Evolutionary conservation across 2,329 filamentous ascomycete genomes (phyloP).

Genomic region (Arachnomyces sp.): DNA sequence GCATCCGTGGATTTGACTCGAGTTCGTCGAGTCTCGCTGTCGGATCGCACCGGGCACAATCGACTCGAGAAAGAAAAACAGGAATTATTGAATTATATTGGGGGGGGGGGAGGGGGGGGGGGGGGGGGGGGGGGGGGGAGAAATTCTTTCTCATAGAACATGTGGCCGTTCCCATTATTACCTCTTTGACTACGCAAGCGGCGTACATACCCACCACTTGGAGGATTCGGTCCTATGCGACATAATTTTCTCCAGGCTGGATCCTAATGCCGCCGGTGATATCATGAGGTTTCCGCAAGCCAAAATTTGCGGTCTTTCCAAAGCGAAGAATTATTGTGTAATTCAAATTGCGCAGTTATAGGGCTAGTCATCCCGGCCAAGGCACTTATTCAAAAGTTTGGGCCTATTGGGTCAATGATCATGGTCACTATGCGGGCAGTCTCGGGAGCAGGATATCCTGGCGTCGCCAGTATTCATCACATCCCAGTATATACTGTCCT

Average conservation of each 20-base stretch:
- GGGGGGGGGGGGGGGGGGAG: no score
- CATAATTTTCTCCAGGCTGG: slow-evolving; percentile 6
- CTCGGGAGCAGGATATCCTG: slow-evolving; percentile 11
- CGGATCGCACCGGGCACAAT: no score
- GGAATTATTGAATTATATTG: no score
- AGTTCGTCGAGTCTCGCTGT: no score
- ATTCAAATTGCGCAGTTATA: slow-evolving; percentile 6
- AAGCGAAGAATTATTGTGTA: slow-evolving; percentile 7
- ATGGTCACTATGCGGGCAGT: slow-evolving; percentile 12
- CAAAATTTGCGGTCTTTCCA: slow-evolving; percentile 4
- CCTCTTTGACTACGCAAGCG: no score
- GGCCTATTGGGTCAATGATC: slow-evolving; percentile 9
- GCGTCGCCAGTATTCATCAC: slow-evolving; percentile 8
- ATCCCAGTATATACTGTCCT: background rate
- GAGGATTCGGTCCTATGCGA: no score
- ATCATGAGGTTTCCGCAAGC: slow-evolving; percentile 3
- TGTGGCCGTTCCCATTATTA: no score
- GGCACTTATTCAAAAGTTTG: slow-evolving; percentile 11
- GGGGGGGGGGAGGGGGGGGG: no score
- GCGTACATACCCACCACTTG: no score
- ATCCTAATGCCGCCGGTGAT: slow-evolving; percentile 4
- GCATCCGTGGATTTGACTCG: no score
- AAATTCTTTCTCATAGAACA: no score
- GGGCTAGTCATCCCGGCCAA: slow-evolving; percentile 6
- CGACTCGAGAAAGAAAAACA: no score